phyloP scores from a whole-genome alignment of 2,329 filamentous ascomycete species.

The Aureobasidium sp. region DNA sequence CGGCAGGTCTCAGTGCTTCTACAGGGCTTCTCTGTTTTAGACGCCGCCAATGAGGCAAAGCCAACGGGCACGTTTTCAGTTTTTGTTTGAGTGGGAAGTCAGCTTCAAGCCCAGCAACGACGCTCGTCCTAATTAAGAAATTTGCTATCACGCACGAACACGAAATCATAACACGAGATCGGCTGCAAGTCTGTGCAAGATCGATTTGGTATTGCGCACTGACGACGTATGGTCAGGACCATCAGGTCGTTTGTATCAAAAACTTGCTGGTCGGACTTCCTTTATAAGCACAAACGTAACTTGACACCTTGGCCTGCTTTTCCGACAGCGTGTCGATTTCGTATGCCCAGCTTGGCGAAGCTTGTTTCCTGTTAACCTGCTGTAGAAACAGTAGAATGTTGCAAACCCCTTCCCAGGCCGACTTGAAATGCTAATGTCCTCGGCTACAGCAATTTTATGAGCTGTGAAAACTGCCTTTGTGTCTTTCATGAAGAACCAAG shows the following conservation, averaged over 20 bases:
- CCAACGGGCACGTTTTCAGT: background rate
- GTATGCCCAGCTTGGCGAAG: background rate
- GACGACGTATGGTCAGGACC: background rate
- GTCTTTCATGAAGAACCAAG: background rate
- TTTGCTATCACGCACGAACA: background rate
- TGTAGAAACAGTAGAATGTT: too few species aligned
- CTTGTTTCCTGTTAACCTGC: background rate
- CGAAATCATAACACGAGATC: background rate
- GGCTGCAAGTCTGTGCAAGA: background rate
- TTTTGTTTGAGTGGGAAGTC: background rate
- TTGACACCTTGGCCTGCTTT: background rate
- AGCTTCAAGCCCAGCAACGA: background rate
- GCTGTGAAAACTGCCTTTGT: background rate
- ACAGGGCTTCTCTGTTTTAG: background rate
- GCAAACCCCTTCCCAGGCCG: too few species aligned
- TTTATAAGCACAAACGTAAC: too few species aligned
- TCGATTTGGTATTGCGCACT: too few species aligned
- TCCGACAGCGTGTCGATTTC: background rate
- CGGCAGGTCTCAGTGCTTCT: background rate
- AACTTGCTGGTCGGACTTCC: background rate
- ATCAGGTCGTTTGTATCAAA: background rate
- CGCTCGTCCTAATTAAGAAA: background rate
- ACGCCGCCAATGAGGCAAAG: background rate
- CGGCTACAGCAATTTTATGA: background rate
- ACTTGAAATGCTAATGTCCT: background rate